Conservation (phyloP, 2,329 filamentous ascomycete genomes). For the Claviceps arundinis region DNA sequence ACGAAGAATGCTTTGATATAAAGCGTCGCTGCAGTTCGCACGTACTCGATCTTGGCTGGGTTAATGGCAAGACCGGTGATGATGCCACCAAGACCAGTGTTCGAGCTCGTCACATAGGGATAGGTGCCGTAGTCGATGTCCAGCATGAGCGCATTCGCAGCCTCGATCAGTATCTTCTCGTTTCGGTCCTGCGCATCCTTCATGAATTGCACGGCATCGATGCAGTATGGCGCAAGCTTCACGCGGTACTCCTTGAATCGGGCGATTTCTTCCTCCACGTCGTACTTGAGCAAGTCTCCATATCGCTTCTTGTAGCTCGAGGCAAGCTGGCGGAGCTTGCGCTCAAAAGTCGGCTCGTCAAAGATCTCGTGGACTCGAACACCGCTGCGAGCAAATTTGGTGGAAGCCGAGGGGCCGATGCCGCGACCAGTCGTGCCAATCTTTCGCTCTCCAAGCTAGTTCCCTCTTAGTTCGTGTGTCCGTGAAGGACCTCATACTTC, state of each 20-base stretch:
- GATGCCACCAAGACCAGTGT: constrained; percentile 14
- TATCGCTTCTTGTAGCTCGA: constrained; percentile 51
- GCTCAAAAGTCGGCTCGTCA: constrained; percentile 50
- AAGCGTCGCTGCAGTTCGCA: not conserved
- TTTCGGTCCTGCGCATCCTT: constrained; percentile 44
- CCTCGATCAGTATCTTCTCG: constrained; percentile 53
- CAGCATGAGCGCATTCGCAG: constrained; percentile 48
- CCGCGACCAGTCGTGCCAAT: constrained; percentile 26
- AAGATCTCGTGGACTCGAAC: constrained; percentile 57
- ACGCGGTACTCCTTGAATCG: constrained; percentile 46
- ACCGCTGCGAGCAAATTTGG: constrained; percentile 37
- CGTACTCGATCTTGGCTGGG: constrained; percentile 39
- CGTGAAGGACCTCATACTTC: not conserved
- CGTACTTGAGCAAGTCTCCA: constrained; percentile 50
- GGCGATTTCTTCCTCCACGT: constrained; percentile 56
- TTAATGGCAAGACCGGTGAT: constrained; percentile 19
- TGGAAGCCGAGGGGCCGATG: constrained; percentile 10
- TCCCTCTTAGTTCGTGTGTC: not conserved
- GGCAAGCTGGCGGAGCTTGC: constrained; percentile 48
- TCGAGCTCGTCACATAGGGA: constrained; percentile 14
- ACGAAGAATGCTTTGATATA: too few species aligned
- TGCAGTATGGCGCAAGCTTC: constrained; percentile 44
- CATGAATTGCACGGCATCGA: constrained; percentile 56
- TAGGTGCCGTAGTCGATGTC: constrained; percentile 43
- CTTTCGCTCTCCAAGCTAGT: constrained; percentile 9